phyloP scores from a whole-genome alignment of 2,329 filamentous ascomycete species.

The Trichoderma simmonsii region DNA sequence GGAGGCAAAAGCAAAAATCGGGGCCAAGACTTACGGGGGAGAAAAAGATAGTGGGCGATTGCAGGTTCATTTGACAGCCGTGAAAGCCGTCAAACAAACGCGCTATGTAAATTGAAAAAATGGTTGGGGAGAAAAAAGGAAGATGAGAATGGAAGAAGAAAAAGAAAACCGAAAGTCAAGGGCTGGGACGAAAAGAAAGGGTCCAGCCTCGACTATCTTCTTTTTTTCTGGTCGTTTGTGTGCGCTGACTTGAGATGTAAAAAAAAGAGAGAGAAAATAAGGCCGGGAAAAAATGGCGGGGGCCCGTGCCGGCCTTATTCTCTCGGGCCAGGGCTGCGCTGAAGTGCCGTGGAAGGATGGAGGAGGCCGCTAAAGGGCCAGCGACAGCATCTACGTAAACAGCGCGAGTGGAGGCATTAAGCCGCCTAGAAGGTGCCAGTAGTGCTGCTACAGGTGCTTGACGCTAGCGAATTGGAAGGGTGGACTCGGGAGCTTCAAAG shows the following conservation, averaged over 20 bases:
- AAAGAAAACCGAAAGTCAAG: conserved; percentile 10
- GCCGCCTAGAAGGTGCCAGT: conserved; percentile 4
- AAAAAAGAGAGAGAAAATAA: conserved; percentile 26
- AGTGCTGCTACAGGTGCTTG: background rate
- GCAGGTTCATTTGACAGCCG: conserved; percentile 99
- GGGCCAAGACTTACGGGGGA: conserved; percentile 54
- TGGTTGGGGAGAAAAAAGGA: background rate
- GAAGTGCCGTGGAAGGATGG: background rate
- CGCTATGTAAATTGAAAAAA: conserved; percentile 49
- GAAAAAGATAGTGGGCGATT: conserved; percentile 59
- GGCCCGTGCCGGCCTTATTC: conserved; percentile 30
- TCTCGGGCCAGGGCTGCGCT: background rate
- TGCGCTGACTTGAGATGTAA: conserved; percentile 17
- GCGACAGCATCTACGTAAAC: background rate
- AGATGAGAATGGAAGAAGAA: background rate
- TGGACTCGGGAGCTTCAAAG: conserved; percentile 9
- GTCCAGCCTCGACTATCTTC: conserved; percentile 21
- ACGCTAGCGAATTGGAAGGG: conserved; percentile 1
- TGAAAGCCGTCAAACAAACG: conserved; percentile 83
- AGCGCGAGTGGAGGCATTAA: background rate
- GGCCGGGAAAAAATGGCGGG: conserved; percentile 11
- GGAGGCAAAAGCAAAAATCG: background rate
- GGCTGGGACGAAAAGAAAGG: conserved; percentile 23
- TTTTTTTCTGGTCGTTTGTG: background rate
- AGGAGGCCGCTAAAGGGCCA: conserved; percentile 2